Conservation (phyloP, 75 land plant species). For the Ceratopteris richardii region DNA sequence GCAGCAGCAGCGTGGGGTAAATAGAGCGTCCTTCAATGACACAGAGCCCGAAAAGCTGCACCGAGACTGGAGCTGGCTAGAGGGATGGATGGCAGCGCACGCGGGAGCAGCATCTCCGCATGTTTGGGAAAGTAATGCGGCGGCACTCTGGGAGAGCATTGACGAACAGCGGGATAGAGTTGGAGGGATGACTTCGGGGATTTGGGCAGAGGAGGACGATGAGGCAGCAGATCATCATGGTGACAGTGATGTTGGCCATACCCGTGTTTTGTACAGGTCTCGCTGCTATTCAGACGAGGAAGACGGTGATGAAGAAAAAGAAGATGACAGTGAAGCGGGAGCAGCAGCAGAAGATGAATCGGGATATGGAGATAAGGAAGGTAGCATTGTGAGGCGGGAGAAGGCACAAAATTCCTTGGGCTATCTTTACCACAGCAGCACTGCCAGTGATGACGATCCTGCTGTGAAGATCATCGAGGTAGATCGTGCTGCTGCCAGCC, state of each 20-base stretch:
- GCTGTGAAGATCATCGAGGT: neutral
- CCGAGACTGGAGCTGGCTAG: slow-evolving; percentile 2
- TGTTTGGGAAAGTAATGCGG: slow-evolving; percentile 3
- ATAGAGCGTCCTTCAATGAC: neutral
- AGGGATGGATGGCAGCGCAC: slow-evolving; percentile 1
- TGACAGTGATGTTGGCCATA: too few relatives aligned
- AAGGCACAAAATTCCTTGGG: too few relatives aligned
- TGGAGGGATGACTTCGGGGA: neutral
- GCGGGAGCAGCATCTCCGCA: neutral
- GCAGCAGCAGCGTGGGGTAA: neutral
- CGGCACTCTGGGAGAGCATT: slow-evolving; percentile 2
- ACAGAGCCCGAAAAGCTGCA: slow-evolving; percentile 1
- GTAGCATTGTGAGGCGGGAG: too few relatives aligned
- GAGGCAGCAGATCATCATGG: too few relatives aligned
- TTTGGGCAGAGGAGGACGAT: neutral
- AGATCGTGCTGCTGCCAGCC: neutral
- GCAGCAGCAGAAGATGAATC: too few relatives aligned
- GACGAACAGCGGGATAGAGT: neutral
- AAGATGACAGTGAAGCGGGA: too few relatives aligned
- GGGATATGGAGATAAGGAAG: too few relatives aligned
- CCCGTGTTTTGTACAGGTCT: too few relatives aligned
- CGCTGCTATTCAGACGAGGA: too few relatives aligned
- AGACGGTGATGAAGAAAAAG: too few relatives aligned
- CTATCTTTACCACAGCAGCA: too few relatives aligned
- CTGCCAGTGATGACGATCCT: neutral